A percentile compares a stretch with the other conserved stretches of the same genome.
phyloP scores from a whole-genome alignment of 1,284 basidiomycete genomes.

The Peniophora sp. region DNA sequence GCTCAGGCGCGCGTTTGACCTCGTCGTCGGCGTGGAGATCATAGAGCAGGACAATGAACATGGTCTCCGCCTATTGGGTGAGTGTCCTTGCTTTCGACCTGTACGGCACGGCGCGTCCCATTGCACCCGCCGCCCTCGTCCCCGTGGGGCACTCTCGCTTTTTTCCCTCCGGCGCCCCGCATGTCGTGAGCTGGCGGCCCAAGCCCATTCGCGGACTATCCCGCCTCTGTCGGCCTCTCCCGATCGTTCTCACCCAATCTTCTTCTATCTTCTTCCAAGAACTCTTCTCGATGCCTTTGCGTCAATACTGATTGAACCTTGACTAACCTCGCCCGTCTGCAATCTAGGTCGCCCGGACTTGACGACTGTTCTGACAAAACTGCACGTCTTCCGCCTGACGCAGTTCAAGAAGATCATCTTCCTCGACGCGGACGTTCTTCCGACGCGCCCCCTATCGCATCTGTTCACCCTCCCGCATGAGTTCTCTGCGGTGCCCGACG shows the following conservation, averaged over 20 bases:
- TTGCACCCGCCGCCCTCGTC: not conserved
- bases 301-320: conserved; percentile 2
- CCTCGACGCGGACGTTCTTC: conserved; percentile 93
- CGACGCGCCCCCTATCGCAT: conserved; percentile 80
- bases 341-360: conserved; percentile 84
- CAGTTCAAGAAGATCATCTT: conserved; percentile 88
- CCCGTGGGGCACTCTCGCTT: too few relatives aligned
- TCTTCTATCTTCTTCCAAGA: conserved; percentile 1
- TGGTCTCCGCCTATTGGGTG: conserved; percentile 78
- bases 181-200: too few relatives aligned
- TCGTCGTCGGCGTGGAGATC: conserved; percentile 87
- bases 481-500: conserved; percentile 88
- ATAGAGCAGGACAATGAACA: conserved; percentile 61
- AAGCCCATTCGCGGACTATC: too few relatives aligned
- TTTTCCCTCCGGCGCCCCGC: too few relatives aligned
- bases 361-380: conserved; percentile 86
- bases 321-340: not conserved
- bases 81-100: conserved; percentile 24
- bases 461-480: conserved; percentile 75
- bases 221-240: not conserved
- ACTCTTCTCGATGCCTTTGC: not conserved
- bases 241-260: not conserved
- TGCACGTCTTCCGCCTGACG: conserved; percentile 88
- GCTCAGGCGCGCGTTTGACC: conserved; percentile 74
- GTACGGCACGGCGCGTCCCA: conserved; percentile 1